Conservation (phyloP, 805 yeast genomes). For the Pichia heedii region DNA sequence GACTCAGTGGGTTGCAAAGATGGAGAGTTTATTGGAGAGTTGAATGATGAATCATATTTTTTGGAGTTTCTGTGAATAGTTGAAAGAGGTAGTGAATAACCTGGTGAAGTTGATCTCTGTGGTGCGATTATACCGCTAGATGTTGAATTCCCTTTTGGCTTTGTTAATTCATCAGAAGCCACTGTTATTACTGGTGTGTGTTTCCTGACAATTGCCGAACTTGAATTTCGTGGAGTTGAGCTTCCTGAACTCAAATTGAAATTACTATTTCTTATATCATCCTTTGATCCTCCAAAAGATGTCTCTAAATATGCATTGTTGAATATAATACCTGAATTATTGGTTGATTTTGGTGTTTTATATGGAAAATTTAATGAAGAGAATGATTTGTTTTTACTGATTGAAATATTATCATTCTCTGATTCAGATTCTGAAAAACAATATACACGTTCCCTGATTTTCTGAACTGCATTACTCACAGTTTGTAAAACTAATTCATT, state of each 20-base stretch:
- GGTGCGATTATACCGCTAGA: background rate
- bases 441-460: conserved; percentile 33
- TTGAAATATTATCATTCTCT: conserved; percentile 11
- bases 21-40: conserved; percentile 39
- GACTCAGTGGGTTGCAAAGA: conserved; percentile 39
- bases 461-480: conserved; percentile 54
- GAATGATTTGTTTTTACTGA: conserved; percentile 1
- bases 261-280: background rate
- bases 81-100: conserved; percentile 46
- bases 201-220: conserved; percentile 9
- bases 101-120: conserved; percentile 22
- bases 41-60: conserved; percentile 3
- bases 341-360: conserved; percentile 8
- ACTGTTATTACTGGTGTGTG: conserved; percentile 23
- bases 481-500: conserved; percentile 56
- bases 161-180: conserved; percentile 12
- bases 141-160: background rate
- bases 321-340: conserved; percentile 11
- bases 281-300: conserved; percentile 4
- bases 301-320: conserved; percentile 18
- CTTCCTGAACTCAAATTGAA: conserved; percentile 12
- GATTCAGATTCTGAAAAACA: conserved; percentile 17
- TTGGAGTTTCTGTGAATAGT: conserved; percentile 48
- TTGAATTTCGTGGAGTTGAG: conserved; percentile 16
- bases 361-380: conserved; percentile 7